Percentiles rank a stretch among this genome's conserved stretches.
These are phyloP conservation scores for Cyberlindnera nakhonratchasimensis DNA, from an alignment of 805 yeast genomes.

Conservation along the genomic window DNA sequence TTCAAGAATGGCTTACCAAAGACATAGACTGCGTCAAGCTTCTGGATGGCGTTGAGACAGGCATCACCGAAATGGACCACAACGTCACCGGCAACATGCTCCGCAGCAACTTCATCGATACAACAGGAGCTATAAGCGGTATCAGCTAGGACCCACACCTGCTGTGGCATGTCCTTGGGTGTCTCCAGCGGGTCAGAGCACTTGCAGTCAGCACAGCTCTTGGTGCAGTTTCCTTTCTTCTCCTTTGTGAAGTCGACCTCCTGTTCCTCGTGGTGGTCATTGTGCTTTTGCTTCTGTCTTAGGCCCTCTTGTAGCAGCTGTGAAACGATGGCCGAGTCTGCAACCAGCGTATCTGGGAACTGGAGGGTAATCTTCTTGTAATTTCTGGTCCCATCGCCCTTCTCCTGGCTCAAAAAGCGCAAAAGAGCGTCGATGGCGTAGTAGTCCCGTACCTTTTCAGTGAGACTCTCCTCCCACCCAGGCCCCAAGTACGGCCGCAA, in stretches of 20 bases:
- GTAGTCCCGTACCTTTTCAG: slow-evolving; percentile 40
- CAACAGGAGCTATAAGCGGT: slow-evolving; percentile 96
- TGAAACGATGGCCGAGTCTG: slow-evolving; percentile 73
- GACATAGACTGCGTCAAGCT: slow-evolving; percentile 72
- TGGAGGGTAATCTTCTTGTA: slow-evolving; percentile 71
- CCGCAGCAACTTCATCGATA: slow-evolving; percentile 95
- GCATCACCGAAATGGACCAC: slow-evolving; percentile 95
- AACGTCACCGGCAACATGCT: slow-evolving; percentile 80
- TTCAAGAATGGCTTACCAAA: slow-evolving; percentile 68
- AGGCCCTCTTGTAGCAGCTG: slow-evolving; percentile 44
- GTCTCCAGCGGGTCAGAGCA: slow-evolving; percentile 24
- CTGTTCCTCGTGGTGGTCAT: slow-evolving; percentile 1
- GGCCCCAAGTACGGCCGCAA: slow-evolving; percentile 32
- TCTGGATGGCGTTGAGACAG: slow-evolving; percentile 75
- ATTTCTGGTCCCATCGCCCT: slow-evolving; percentile 26
- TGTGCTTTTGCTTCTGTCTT: slow-evolving; percentile 8
- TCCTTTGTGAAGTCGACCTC: slow-evolving; percentile 6
- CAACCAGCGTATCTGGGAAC: slow-evolving; percentile 79
- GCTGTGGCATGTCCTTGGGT: slow-evolving; percentile 24
- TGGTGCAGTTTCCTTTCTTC: slow-evolving; percentile 19
- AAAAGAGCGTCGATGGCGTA: slow-evolving; percentile 54
- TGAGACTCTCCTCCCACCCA: slow-evolving; percentile 16
- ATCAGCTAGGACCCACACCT: slow-evolving; percentile 85
- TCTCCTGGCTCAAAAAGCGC: slow-evolving; percentile 34
- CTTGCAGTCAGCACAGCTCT: slow-evolving; percentile 23